Conservation (phyloP, 1,284 basidiomycete species). For the Naganishia cerealis region DNA sequence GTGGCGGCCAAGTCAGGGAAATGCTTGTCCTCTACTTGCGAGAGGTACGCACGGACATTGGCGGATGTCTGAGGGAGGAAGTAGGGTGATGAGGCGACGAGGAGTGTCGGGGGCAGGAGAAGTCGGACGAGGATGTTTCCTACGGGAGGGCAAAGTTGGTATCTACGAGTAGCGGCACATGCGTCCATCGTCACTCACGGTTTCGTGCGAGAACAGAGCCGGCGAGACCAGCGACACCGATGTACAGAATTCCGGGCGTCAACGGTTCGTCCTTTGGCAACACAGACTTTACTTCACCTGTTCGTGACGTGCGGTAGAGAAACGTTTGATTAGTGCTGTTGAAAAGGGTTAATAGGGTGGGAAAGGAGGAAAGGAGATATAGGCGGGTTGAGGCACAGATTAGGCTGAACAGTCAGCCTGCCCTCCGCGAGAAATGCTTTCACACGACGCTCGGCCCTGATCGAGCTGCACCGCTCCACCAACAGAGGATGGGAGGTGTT, state of each 20-base stretch:
- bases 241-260: conserved; percentile 80
- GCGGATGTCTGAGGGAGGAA: conserved; percentile 75
- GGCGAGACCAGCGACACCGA: conserved; percentile 80
- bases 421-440: no score
- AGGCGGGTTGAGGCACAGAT: no score
- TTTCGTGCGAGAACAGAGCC: conserved; percentile 81
- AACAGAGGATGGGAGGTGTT: no score
- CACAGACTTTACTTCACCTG: conserved; percentile 78
- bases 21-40: conserved; percentile 69
- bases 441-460: no score
- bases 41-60: conserved; percentile 68
- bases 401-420: no score
- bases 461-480: no score
- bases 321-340: background rate
- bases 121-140: conserved; percentile 63
- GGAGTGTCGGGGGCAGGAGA: conserved; percentile 68
- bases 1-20: conserved; percentile 67
- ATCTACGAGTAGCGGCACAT: background rate
- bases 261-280: conserved; percentile 75
- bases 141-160: conserved; percentile 23
- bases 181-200: conserved; percentile 54
- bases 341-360: background rate
- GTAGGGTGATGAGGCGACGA: conserved; percentile 67
- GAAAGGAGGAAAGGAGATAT: no score
- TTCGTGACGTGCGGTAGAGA: background rate